Evolutionary conservation across 225 moss, liverwort and hornwort genomes (phyloP).

Genomic region (Neckera pumila): DNA sequence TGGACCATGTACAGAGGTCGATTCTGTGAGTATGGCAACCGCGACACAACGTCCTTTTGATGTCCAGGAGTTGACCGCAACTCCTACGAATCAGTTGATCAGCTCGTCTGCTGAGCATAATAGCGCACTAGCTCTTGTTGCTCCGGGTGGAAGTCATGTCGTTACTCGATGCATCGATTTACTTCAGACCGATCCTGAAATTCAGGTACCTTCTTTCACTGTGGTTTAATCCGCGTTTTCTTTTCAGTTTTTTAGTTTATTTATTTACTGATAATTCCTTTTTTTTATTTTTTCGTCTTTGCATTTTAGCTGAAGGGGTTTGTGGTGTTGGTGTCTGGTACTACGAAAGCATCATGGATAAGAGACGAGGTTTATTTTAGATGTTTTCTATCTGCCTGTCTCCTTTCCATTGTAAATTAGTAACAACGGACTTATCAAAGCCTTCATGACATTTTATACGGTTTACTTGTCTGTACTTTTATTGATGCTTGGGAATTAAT

Average conservation of each 20-base stretch:
- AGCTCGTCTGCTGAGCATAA: conserved; percentile 32
- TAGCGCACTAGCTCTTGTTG: conserved; percentile 23
- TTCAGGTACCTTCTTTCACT: conserved; percentile 28
- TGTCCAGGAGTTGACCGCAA: conserved; percentile 32
- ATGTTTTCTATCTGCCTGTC: background rate
- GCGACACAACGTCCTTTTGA: conserved; percentile 32
- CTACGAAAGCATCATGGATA: background rate
- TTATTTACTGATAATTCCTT: background rate
- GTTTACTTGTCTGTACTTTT: background rate
- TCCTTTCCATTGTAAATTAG: background rate
- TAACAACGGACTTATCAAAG: background rate
- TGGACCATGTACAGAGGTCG: conserved; percentile 28
- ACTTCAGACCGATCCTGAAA: conserved; percentile 64
- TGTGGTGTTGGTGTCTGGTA: background rate
- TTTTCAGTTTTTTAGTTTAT: background rate
- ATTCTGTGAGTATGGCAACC: conserved; percentile 26
- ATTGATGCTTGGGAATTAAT: background rate
- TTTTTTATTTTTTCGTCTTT: background rate
- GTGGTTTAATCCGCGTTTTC: background rate
- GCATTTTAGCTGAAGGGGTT: background rate
- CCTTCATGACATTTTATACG: background rate
- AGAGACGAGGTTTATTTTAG: background rate
- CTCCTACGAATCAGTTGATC: conserved; percentile 17
- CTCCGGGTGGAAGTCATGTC: conserved; percentile 35
- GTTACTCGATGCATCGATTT: conserved; percentile 68